phyloP scores from a whole-genome alignment of 2,329 filamentous ascomycete species.

The Fusarium cyanostomum region DNA sequence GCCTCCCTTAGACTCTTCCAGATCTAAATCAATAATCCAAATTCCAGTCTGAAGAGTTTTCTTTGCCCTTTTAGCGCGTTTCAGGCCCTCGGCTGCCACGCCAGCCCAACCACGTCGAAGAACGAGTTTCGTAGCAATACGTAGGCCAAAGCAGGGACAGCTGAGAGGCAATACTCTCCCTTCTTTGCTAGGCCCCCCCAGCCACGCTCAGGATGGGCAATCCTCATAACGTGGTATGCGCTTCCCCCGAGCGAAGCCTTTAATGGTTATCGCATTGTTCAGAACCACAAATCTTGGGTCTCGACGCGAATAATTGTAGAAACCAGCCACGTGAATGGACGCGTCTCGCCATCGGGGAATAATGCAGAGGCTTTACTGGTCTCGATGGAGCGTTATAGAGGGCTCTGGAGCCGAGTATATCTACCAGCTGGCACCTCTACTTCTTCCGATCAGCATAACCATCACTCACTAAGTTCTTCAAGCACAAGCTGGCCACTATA shows the following conservation, averaged over 20 bases:
- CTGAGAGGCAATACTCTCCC: slow-evolving; percentile 5
- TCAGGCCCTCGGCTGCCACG: not conserved
- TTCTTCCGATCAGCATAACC: not conserved
- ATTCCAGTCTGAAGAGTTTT: slow-evolving; percentile 2
- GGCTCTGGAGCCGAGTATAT: slow-evolving; percentile 26
- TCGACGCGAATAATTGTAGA: not conserved
- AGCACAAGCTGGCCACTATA: not conserved
- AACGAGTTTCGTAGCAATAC: not conserved
- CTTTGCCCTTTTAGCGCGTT: not conserved
- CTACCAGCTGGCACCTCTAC: slow-evolving; percentile 8
- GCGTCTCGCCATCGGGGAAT: slow-evolving; percentile 16
- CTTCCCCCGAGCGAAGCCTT: not conserved
- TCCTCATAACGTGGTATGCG: slow-evolving; percentile 4
- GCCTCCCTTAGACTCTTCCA: slow-evolving; percentile 21
- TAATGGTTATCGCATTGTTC: slow-evolving; percentile 9
- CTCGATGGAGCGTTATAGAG: not conserved
- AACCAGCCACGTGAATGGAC: slow-evolving; percentile 24
- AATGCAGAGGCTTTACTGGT: slow-evolving; percentile 21
- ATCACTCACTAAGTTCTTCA: not conserved
- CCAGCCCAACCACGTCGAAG: slow-evolving; percentile 6
- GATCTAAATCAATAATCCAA: not conserved
- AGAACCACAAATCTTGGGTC: not conserved
- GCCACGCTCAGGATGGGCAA: not conserved
- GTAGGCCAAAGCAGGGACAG: not conserved
- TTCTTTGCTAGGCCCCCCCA: slow-evolving; percentile 8